These are phyloP conservation scores for Eutrema yunnanense DNA, from an alignment of 345 rosid species.

Conservation along the genomic window DNA sequence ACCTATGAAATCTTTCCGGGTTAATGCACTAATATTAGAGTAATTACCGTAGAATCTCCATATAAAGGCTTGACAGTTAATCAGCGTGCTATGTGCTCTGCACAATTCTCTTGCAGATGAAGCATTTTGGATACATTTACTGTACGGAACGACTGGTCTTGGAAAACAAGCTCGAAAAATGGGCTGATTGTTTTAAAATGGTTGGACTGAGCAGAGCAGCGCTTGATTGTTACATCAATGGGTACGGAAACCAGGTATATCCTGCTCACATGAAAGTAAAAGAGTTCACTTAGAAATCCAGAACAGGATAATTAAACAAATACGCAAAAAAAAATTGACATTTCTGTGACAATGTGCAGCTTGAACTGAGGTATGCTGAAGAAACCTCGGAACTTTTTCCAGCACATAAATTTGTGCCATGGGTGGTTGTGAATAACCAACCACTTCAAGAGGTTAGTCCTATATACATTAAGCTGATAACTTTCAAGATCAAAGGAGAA, in stretches of 20 bases:
- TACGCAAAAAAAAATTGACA: neutral
- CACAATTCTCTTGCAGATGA: constrained; percentile 31
- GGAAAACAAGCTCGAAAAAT: constrained; percentile 36
- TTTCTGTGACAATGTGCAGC: constrained; percentile 27
- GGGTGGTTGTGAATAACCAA: constrained; percentile 58
- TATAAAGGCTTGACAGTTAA: neutral
- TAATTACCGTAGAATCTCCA: neutral
- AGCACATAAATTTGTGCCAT: constrained; percentile 56
- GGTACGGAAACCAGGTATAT: constrained; percentile 45
- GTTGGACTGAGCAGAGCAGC: constrained; percentile 37
- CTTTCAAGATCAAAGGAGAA: neutral
- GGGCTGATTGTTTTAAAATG: constrained; percentile 46
- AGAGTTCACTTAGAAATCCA: neutral
- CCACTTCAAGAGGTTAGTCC: constrained; percentile 45
- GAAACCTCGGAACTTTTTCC: constrained; percentile 57
- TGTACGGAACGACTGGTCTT: constrained; percentile 45
- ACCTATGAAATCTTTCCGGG: neutral
- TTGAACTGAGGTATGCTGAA: constrained; percentile 40
- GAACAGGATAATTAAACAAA: neutral
- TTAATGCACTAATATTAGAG: neutral
- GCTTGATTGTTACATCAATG: constrained; percentile 48
- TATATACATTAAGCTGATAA: neutral
- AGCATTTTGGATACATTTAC: constrained; percentile 46
- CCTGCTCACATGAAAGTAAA: neutral
- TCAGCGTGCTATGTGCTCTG: neutral